Base-by-base conservation (phyloP, 208 protist species). In the Vickermania ingenoplastis region DNA sequence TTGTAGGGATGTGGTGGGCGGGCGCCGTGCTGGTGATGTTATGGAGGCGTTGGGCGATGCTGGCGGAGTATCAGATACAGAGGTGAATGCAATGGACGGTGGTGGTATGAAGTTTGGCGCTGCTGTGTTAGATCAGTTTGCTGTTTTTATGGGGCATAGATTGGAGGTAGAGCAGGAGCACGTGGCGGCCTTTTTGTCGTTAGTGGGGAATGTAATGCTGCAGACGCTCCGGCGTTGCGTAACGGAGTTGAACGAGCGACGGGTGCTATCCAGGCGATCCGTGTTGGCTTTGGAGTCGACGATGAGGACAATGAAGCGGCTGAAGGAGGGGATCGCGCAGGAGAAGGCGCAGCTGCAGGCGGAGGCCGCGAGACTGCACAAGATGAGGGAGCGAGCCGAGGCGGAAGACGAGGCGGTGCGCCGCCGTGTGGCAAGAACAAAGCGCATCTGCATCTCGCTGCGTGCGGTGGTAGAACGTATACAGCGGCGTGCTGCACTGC, bases 281-380 rank as follows among this genome's bases (percentile, higher is more conserved):
- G 73, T 71, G 2, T 27, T 56, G 29, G 73, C 74, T 14, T 61
- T 88, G 23, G 77, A 83, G 57, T 45, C 75, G 21, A 88, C 81
- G 5, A 83, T 74, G 5, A 73, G 62, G 31, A 79, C 77, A 13
- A 83, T 88, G 31, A 71, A 67, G 22, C 45, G 57, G 4, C 65
- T 88, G 25, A 73, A 83, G 65, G 58, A 75, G 17, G 77, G 79
- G 36, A 17, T 17, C 13, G 41, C 83, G 59, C 65, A 61, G 0
- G 31, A 53, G 25, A 59, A 67, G 27, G 53, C 67, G 28, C 65
- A 67, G 28, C 53, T 50, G n/a, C 48, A 76, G 11, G 31, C 51
- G 24, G 26, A 59, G 21, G 51, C 61, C 2, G 65, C 78, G 29
- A 51, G 31, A 0, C 63, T 41, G 0, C 25, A 78, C 30, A 48